Percentiles rank a stretch among this genome's conserved stretches.
phyloP scores from a whole-genome alignment of 768 basidiomycete species.

The Clavaria fumosa region DNA sequence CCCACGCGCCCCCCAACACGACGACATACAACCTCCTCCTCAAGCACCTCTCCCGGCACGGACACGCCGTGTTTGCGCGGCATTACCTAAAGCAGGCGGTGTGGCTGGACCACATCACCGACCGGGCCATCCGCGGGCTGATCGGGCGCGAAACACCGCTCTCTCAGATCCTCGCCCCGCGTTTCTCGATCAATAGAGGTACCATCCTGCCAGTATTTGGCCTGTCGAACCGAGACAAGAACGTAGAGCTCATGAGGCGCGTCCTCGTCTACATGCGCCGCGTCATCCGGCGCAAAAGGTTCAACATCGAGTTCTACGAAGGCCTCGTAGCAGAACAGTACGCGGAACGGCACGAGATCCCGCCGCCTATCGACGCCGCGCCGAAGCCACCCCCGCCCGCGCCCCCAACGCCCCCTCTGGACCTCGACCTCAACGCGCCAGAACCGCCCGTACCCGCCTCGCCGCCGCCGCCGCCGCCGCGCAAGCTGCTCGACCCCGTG shows the following conservation, averaged over 20 bases:
- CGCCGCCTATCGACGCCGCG: not conserved
- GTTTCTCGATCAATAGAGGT: constrained; percentile 36
- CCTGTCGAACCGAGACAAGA: constrained; percentile 41
- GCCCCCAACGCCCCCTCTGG: constrained; percentile 11
- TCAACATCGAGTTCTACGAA: constrained; percentile 28
- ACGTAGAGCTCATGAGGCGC: constrained; percentile 47
- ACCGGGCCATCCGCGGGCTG: constrained; percentile 17
- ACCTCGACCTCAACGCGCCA: constrained; percentile 23
- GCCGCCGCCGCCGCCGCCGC: constrained; percentile 11
- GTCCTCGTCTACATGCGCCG: constrained; percentile 29
- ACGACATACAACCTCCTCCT: constrained; percentile 50
- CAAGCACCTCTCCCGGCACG: constrained; percentile 34
- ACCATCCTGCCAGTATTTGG: constrained; percentile 45
- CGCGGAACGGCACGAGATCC: not conserved
- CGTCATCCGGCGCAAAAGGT: constrained; percentile 33
- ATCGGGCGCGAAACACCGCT: constrained; percentile 19
- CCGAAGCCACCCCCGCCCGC: not conserved
- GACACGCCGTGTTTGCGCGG: constrained; percentile 39
- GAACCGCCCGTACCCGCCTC: no score
- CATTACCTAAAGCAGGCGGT: constrained; percentile 51
- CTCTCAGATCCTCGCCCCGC: constrained; percentile 30
- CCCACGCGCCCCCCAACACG: constrained; percentile 42
- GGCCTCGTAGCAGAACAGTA: not conserved
- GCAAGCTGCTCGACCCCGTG: constrained; percentile 33
- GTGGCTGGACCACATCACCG: constrained; percentile 25